Evolutionary conservation across 495 filamentous ascomycete species (phyloP).

Genomic region (Tuber umbilicatum): DNA sequence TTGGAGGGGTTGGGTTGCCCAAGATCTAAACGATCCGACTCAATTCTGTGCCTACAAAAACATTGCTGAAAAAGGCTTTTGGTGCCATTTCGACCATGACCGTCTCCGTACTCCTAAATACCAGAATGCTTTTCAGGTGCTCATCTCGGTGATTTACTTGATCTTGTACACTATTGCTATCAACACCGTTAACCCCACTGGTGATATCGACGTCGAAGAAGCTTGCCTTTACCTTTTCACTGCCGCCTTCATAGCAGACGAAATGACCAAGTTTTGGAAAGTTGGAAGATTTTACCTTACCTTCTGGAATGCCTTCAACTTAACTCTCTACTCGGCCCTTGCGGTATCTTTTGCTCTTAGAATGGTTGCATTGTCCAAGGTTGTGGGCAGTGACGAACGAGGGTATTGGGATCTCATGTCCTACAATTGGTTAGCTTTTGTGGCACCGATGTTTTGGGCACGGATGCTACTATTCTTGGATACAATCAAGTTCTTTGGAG

Average conservation of each 20-base stretch:
- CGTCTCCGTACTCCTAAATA: constrained; percentile 87
- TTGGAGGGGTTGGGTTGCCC: constrained; percentile 93
- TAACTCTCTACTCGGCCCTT: constrained; percentile 68
- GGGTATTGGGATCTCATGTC: constrained; percentile 65
- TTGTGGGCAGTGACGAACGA: constrained; percentile 49
- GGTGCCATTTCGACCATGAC: constrained; percentile 81
- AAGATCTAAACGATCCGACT: constrained; percentile 80
- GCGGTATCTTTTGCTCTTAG: constrained; percentile 68
- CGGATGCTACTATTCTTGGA: constrained; percentile 90
- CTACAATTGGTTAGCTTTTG: constrained; percentile 89
- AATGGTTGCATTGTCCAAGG: constrained; percentile 66
- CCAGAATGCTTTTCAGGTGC: constrained; percentile 81
- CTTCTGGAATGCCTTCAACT: constrained; percentile 96
- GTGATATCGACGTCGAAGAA: constrained; percentile 81
- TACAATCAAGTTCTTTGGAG: constrained; percentile 89
- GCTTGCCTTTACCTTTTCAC: constrained; percentile 84
- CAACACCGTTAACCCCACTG: constrained; percentile 64
- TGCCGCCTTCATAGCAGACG: constrained; percentile 84
- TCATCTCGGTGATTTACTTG: constrained; percentile 76
- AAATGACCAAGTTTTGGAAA: constrained; percentile 82
- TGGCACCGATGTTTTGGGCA: constrained; percentile 94
- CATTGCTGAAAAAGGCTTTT: constrained; percentile 65
- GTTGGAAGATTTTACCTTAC: constrained; percentile 78
- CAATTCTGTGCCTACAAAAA: constrained; percentile 77
- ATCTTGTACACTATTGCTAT: constrained; percentile 82